These are phyloP conservation scores for Platismatia glauca DNA, from an alignment of 495 filamentous ascomycete species.

Conservation along the genomic window DNA sequence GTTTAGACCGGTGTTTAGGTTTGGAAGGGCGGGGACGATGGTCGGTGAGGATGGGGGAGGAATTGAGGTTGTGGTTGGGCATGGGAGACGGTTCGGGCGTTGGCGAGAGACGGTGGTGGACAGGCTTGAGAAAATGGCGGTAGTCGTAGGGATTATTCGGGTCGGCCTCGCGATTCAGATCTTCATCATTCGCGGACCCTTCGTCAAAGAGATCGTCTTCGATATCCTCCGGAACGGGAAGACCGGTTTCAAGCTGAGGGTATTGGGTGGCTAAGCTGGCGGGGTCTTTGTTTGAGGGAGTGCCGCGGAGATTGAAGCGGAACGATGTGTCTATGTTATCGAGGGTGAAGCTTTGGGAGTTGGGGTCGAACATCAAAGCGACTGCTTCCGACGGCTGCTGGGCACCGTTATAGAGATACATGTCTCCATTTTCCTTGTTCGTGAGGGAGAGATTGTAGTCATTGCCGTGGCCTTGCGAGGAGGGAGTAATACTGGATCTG, in stretches of 20 bases:
- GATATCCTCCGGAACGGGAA: constrained; percentile 31
- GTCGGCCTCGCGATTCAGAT: constrained; percentile 33
- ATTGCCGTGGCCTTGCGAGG: constrained; percentile 30
- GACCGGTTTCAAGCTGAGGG: constrained; percentile 38
- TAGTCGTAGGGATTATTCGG: constrained; percentile 50
- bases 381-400: constrained; percentile 38
- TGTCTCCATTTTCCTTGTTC: constrained; percentile 39
- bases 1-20: constrained; percentile 9
- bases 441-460: constrained; percentile 43
- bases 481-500: constrained; percentile 35
- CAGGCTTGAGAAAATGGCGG: constrained; percentile 43
- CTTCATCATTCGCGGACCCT: constrained; percentile 36
- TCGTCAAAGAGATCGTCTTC: constrained; percentile 34
- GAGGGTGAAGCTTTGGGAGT: constrained; percentile 42
- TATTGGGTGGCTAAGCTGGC: constrained; percentile 39
- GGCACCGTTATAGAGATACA: constrained; percentile 44
- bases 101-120: constrained; percentile 8
- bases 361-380: constrained; percentile 45
- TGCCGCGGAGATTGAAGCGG: constrained; percentile 49
- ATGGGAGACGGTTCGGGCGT: constrained; percentile 18
- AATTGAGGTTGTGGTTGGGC: constrained; percentile 10
- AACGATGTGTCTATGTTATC: constrained; percentile 43
- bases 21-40: constrained; percentile 3
- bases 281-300: constrained; percentile 37
- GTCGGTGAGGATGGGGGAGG: constrained; percentile 2